Evolutionary conservation across 1,284 basidiomycete genomes (phyloP), one percentile per base, ranked within the genome.

Genomic region (Ceratobasidium sp.): DNA sequence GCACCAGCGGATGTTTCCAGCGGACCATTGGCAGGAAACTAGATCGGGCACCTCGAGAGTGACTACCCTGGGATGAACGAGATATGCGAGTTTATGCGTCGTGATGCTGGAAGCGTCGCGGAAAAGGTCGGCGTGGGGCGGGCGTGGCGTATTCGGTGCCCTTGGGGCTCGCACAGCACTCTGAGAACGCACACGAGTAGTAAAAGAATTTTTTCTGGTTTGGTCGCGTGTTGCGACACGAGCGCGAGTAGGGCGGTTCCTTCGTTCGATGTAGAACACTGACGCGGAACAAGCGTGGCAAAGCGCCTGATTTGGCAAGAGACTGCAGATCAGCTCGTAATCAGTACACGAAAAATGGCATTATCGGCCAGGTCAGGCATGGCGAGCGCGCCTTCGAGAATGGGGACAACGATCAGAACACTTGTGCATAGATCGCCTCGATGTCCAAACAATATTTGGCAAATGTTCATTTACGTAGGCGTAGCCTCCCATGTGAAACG

Each of bases 211-310:
- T 42, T 63, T 23, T 44, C 61, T 33, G 44, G 49, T 21, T 2
- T 14, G 18, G 62, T 48, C 38, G 40, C 38, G 59, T 42, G 42
- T 23, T 40, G 62, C 44, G 62, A 64, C 28, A 51, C 23, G 62
- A 64, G 30, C 62, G 62, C 62, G 62, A 64, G 12, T 6, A 21
- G 60, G 38, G 21, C 38, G 46, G 23, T 23, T 3, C 5, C 30
- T 40, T 64, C 38, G 38, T 61, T 64, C 62, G 62, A 64, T 28
- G 49, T 67, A 44, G 63, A 67, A 67, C 16, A 16, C 54, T 51
- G 63, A 59, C 56, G 30, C 16, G 25, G 51, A 53, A 53, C 51
- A 53, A 53, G 51, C 51, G 33, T 59, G 56, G 56, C 38, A 2
- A 9, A 14, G 44, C 4, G 16, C 48, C 51, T 12, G 36, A 53